Percentiles rank a stretch among this genome's conserved stretches.
Evolutionary conservation across 129 eudicot species (phyloP).

Genomic region (Centrapalus pauciflorus): DNA sequence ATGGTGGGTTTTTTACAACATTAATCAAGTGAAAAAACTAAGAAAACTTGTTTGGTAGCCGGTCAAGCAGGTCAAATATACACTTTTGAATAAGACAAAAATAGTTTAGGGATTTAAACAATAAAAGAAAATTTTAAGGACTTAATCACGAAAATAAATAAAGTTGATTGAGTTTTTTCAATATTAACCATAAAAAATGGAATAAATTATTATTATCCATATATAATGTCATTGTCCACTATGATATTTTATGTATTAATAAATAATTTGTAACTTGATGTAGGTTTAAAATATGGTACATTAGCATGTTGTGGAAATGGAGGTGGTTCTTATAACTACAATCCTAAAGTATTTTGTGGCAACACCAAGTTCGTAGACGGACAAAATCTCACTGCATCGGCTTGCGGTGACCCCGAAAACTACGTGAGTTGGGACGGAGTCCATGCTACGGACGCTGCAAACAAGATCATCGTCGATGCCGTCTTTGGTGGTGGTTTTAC

Average conservation of each 20-base stretch:
- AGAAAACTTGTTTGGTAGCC: too few species aligned
- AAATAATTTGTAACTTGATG: neutral
- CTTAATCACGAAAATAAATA: too few species aligned
- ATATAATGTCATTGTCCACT: too few species aligned
- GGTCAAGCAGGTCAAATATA: too few species aligned
- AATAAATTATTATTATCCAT: too few species aligned
- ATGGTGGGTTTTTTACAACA: too few species aligned
- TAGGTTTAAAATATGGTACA: conserved; percentile 65
- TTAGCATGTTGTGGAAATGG: conserved; percentile 82
- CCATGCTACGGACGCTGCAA: conserved; percentile 85
- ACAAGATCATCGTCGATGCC: conserved; percentile 45
- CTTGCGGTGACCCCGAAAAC: conserved; percentile 68
- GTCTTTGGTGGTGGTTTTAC: conserved; percentile 53
- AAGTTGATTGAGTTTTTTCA: too few species aligned
- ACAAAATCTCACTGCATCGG: conserved; percentile 40
- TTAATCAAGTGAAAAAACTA: too few species aligned
- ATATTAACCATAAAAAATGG: too few species aligned
- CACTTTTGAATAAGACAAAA: too few species aligned
- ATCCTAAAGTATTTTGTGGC: conserved; percentile 66
- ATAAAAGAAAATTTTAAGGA: too few species aligned
- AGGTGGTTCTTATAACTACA: conserved; percentile 54
- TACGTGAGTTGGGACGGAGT: conserved; percentile 93
- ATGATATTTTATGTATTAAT: neutral
- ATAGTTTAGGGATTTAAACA: too few species aligned
- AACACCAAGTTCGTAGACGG: conserved; percentile 50